Evolutionary conservation across 2,329 filamentous ascomycete genomes (phyloP).

Genomic region (Pestalotiopsis sp.): DNA sequence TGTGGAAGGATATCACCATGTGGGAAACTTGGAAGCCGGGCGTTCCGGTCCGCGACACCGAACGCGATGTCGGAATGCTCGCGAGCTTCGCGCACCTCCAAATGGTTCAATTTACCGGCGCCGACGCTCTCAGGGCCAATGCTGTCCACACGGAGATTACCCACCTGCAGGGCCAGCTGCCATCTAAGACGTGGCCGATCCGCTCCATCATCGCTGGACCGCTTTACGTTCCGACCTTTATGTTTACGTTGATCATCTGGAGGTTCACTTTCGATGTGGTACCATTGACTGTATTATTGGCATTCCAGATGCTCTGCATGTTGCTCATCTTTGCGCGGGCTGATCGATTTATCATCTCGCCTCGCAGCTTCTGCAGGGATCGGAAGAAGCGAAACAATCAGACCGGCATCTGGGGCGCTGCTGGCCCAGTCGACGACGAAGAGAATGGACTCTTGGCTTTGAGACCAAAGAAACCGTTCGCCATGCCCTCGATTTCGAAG

Average conservation of each 20-base stretch:
- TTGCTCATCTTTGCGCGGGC: conserved; percentile 7
- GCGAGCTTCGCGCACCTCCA: conserved; percentile 13
- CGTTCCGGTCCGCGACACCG: conserved; percentile 8
- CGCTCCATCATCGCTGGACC: conserved; percentile 14
- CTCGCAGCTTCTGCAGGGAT: neutral
- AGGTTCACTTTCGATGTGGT: conserved; percentile 6
- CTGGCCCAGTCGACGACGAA: neutral
- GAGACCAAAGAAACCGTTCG: neutral
- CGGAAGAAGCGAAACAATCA: neutral
- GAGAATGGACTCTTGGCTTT: conserved; percentile 1
- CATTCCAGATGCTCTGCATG: neutral
- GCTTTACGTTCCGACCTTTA: conserved; percentile 15
- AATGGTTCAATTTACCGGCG: neutral
- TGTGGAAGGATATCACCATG: conserved; percentile 16
- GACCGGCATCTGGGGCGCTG: conserved; percentile 3
- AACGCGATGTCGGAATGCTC: conserved; percentile 14
- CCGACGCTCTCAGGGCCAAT: neutral
- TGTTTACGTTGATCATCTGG: conserved; percentile 5
- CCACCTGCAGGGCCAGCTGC: conserved; percentile 11
- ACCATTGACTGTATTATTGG: neutral
- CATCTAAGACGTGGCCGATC: conserved; percentile 14
- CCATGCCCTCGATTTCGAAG: conserved; percentile 8
- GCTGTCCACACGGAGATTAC: neutral
- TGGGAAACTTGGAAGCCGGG: conserved; percentile 1
- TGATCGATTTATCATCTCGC: neutral